A percentile compares a stretch with the other conserved stretches of the same genome.
phyloP scores from a whole-genome alignment of 208 protist species.

The Trypanosoma vivax region DNA sequence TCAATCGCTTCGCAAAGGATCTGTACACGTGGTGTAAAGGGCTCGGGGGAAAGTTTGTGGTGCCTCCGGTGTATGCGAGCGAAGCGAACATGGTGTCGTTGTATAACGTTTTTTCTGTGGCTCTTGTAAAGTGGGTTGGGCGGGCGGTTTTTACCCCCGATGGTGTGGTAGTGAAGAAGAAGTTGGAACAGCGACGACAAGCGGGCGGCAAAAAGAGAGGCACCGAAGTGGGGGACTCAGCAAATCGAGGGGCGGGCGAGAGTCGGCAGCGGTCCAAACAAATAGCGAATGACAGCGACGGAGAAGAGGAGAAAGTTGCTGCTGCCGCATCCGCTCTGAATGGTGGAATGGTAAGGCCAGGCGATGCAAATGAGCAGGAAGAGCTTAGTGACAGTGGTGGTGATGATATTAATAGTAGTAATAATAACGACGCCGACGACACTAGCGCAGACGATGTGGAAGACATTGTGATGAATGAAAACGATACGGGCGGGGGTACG shows the following conservation, averaged over 20 bases:
- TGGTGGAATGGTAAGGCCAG: too few species aligned
- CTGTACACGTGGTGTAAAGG: slow-evolving; percentile 63
- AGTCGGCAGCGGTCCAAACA: too few species aligned
- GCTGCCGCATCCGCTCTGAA: too few species aligned
- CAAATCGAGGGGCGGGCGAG: background rate
- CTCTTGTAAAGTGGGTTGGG: slow-evolving; percentile 58
- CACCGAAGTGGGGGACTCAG: slow-evolving; percentile 15
- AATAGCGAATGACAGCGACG: slow-evolving; percentile 1
- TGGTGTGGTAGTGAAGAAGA: slow-evolving; percentile 20
- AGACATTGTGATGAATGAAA: slow-evolving; percentile 49
- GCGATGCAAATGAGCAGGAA: too few species aligned
- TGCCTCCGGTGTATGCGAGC: slow-evolving; percentile 75
- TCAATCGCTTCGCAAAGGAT: slow-evolving; percentile 77
- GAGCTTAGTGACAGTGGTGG: slow-evolving; percentile 18
- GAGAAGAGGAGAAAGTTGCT: too few species aligned
- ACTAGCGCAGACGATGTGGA: slow-evolving; percentile 58
- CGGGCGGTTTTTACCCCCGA: slow-evolving; percentile 39
- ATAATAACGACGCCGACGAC: slow-evolving; percentile 24
- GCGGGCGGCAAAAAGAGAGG: background rate
- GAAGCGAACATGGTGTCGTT: slow-evolving; percentile 41
- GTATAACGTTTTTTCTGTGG: slow-evolving; percentile 50
- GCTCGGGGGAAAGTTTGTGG: slow-evolving; percentile 63
- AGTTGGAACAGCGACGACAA: background rate
- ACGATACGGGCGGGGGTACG: slow-evolving; percentile 27
- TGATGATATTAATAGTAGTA: slow-evolving; percentile 13